phyloP scores from a whole-genome alignment of 345 rosid species.

The Sonneratia alba region DNA sequence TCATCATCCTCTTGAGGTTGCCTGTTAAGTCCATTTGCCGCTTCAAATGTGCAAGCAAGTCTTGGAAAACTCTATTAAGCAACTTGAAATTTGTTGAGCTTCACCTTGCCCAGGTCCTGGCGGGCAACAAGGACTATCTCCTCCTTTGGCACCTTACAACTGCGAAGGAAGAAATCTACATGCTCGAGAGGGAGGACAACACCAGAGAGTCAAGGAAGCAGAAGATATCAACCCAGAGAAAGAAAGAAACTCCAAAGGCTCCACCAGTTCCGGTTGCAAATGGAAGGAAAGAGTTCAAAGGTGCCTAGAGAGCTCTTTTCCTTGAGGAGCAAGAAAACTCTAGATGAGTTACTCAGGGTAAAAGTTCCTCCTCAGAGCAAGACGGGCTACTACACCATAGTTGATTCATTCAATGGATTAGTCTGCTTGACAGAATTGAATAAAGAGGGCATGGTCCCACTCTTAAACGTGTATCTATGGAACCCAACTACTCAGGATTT shows the following conservation, averaged over 20 bases:
- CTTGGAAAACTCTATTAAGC: slow-evolving; percentile 5
- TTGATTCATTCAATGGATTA: not conserved
- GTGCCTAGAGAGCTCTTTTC: not conserved
- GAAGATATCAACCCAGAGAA: not conserved
- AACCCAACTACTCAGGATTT: not conserved
- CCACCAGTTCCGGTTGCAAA: not conserved
- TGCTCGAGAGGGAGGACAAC: not conserved
- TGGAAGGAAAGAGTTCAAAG: not conserved
- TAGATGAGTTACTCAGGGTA: not conserved
- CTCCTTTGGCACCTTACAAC: not conserved
- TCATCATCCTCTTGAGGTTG: slow-evolving; percentile 11
- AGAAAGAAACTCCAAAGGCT: not conserved
- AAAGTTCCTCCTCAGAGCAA: not conserved
- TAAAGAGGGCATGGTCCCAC: not conserved
- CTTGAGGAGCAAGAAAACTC: not conserved
- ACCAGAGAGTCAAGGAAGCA: not conserved
- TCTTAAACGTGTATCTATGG: not conserved
- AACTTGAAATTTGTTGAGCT: not conserved
- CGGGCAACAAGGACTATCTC: not conserved
- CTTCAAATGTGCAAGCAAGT: slow-evolving; percentile 8
- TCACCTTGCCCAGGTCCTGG: not conserved
- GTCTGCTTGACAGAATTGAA: not conserved
- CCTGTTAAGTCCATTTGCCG: slow-evolving; percentile 7
- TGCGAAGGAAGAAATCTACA: not conserved
- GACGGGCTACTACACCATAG: not conserved